These are phyloP conservation scores for Entamoeba nuttalli DNA, from an alignment of 208 protist species.

Conservation along the genomic window DNA sequence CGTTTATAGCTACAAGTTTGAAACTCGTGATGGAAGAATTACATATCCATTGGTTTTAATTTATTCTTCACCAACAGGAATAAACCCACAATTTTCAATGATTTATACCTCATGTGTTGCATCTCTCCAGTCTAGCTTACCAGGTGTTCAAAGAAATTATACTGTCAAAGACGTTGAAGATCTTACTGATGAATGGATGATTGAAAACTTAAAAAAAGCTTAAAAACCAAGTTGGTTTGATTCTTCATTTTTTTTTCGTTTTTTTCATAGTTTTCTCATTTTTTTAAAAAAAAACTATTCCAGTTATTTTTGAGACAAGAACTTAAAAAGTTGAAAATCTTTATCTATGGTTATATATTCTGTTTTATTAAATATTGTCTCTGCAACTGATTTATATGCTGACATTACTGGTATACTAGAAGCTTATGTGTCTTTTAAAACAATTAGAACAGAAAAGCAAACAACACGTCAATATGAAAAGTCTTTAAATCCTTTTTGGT, in stretches of 20 bases:
- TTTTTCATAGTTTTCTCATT: too few relatives aligned
- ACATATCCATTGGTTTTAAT: not conserved
- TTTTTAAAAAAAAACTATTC: too few relatives aligned
- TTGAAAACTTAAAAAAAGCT: not conserved
- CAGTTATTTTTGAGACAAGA: too few relatives aligned
- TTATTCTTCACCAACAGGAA: not conserved
- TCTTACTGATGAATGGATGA: not conserved
- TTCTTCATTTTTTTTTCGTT: too few relatives aligned
- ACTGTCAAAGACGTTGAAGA: not conserved
- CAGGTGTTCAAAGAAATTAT: not conserved
- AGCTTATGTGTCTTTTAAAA: not conserved
- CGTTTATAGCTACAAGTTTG: not conserved
- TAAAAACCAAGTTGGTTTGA: not conserved
- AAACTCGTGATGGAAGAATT: not conserved
- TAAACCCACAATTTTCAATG: not conserved
- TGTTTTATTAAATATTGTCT: not conserved
- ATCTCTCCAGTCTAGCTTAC: not conserved
- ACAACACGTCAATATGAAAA: not conserved
- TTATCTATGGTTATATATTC: not conserved
- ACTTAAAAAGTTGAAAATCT: too few relatives aligned
- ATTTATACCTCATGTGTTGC: not conserved
- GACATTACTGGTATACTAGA: not conserved
- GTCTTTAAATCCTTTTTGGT: not conserved
- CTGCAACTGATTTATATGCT: not conserved
- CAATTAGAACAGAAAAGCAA: not conserved